Evolutionary conservation across 345 rosid genomes (phyloP), one percentile per base, ranked within the genome.

Genomic region (Eucalyptus victrix): DNA sequence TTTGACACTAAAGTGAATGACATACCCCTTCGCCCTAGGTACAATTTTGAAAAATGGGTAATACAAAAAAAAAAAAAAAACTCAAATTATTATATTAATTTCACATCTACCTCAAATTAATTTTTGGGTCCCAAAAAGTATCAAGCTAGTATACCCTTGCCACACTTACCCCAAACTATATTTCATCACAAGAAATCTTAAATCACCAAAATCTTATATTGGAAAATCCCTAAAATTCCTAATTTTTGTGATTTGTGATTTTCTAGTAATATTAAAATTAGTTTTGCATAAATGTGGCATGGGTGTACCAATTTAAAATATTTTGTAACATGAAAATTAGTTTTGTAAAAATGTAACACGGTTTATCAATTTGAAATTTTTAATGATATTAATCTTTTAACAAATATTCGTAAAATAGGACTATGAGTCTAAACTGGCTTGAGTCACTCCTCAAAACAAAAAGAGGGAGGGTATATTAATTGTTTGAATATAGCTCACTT

Each of bases 1-100:
- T 12, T 50, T 6, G 9, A 4, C 2, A 18, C 21, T 3, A 51
- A 51, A 51, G 23, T 51, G 0, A 51, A 51, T 2, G 2, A 18
- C 23, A 51, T 1, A 51, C 56, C 53, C 0, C 21, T 50, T 50
- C 53, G 16, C 19, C 53, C 2, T 1, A 1, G 1, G 3, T 28
- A 30, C 13, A 34, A 34, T 34, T 18, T 17, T 9, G 37, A 17
- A 69, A 69, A n/a, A 69, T 16, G 40, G 18, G 23, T 8, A 32
- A 67, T 32, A 67, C 6, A 19, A 50, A 7, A 5, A 6, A 50
- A 50, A 50, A 50, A 47, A 47, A 44, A 44, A 44, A 44, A 42
- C 44, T 30, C 34, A 13, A 62, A 62, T 62, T 28, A 6, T 30
- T 30, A 3, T 15, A 6, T 30, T 30, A 14, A 28, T 28, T 15